phyloP scores from a whole-genome alignment of 2,329 filamentous ascomycete genomes.

The Calonectria henricotiae region DNA sequence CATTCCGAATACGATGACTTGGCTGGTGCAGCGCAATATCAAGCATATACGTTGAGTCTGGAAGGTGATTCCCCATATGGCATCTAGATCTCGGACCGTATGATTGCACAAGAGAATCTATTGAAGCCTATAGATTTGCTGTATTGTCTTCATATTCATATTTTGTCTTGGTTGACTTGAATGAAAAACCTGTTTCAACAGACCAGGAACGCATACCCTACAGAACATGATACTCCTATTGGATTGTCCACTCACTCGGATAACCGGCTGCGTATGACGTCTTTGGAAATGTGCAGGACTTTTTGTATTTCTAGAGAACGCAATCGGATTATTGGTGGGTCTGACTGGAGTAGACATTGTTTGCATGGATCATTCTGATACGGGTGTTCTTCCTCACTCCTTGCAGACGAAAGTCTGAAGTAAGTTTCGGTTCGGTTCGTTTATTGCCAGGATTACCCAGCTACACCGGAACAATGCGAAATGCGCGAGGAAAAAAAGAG shows the following conservation, averaged over 20 bases:
- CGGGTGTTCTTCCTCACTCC: too few species aligned
- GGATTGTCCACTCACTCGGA: background rate
- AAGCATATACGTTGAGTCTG: too few species aligned
- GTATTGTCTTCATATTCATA: background rate
- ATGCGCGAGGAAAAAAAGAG: too few species aligned
- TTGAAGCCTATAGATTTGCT: background rate
- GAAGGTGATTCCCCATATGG: background rate
- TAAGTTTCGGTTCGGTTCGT: background rate
- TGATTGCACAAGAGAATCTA: background rate
- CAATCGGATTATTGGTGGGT: background rate
- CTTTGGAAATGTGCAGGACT: background rate
- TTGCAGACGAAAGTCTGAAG: too few species aligned
- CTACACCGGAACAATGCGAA: too few species aligned
- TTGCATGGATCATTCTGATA: background rate
- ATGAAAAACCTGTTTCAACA: slow-evolving; percentile 13
- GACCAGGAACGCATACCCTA: slow-evolving; percentile 3
- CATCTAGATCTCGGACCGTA: background rate
- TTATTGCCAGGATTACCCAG: too few species aligned
- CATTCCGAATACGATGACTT: slow-evolving; percentile 8
- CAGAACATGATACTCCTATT: background rate
- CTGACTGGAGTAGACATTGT: too few species aligned
- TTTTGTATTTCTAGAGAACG: too few species aligned
- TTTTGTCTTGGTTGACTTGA: slow-evolving; percentile 13
- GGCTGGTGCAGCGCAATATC: too few species aligned
- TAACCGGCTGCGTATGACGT: slow-evolving; percentile 7